Evolutionary conservation across 1,284 basidiomycete species (phyloP).

Genomic region (Malassezia obtusa): DNA sequence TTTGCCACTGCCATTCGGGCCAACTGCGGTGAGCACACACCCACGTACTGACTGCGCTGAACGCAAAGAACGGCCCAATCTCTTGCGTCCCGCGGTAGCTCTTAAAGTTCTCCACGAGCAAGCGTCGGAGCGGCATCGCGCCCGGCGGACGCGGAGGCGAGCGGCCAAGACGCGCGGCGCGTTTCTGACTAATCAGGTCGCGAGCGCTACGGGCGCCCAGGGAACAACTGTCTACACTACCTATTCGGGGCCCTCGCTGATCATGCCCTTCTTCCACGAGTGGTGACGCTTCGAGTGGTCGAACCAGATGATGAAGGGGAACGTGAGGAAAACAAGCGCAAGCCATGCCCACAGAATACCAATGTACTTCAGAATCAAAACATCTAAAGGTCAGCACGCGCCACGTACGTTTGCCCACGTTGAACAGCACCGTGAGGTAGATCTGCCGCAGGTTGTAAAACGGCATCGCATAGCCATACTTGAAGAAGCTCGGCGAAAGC

Average conservation of each 20-base stretch:
- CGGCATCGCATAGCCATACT: slow-evolving; percentile 36
- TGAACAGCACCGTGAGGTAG: slow-evolving; percentile 38
- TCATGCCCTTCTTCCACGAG: background rate
- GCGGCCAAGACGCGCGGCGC: background rate
- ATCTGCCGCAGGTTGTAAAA: slow-evolving; percentile 36
- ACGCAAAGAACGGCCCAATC: slow-evolving; percentile 81
- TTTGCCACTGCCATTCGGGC: slow-evolving; percentile 97
- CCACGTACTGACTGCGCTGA: slow-evolving; percentile 71
- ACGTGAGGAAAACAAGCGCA: slow-evolving; percentile 26
- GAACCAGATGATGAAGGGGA: slow-evolving; percentile 32
- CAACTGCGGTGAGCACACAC: slow-evolving; percentile 47
- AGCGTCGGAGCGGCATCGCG: slow-evolving; percentile 39
- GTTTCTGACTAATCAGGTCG: slow-evolving; percentile 2
- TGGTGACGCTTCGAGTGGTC: slow-evolving; percentile 17
- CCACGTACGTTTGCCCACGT: slow-evolving; percentile 24
- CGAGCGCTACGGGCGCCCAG: background rate
- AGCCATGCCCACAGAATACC: slow-evolving; percentile 44
- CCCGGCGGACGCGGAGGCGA: background rate
- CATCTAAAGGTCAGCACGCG: background rate
- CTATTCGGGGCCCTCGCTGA: background rate
- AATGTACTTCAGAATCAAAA: slow-evolving; percentile 32
- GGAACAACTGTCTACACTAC: background rate
- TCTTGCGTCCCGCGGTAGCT: slow-evolving; percentile 70
- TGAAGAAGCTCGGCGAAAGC: slow-evolving; percentile 26
- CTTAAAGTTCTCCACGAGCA: slow-evolving; percentile 48